A percentile compares a stretch with the other conserved stretches of the same genome.
phyloP scores from a whole-genome alignment of 2,329 filamentous ascomycete genomes.

The Monosporascus sp. region DNA sequence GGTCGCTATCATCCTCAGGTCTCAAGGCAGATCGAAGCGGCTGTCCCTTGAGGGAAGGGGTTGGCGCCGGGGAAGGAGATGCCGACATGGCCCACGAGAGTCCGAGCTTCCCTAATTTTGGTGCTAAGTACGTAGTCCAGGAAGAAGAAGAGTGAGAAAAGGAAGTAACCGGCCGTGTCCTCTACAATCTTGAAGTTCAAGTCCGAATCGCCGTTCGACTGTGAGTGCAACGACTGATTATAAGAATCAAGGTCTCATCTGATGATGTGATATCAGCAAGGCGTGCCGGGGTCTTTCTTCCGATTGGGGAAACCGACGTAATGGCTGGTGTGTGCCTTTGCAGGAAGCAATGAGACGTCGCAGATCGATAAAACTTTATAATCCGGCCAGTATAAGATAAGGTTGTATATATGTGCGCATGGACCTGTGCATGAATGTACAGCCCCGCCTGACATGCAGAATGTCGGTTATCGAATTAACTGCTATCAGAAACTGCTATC shows the following conservation, averaged over 20 bases:
- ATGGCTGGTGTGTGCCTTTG: not conserved
- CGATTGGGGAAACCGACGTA: not conserved
- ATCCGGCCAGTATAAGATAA: not conserved
- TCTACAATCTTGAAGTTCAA: not conserved
- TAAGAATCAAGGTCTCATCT: not conserved
- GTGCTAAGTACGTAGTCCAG: no score
- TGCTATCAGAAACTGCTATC: no score
- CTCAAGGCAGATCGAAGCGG: slow-evolving; percentile 26
- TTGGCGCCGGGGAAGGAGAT: slow-evolving; percentile 13
- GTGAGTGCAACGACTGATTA: not conserved
- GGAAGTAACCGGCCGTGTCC: not conserved
- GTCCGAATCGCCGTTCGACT: not conserved
- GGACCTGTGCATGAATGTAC: not conserved
- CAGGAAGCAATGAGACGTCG: not conserved
- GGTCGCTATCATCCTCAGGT: slow-evolving; percentile 25
- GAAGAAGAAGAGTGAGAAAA: slow-evolving; percentile 3
- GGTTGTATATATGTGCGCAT: not conserved
- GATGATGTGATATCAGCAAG: not conserved
- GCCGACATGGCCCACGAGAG: slow-evolving; percentile 13
- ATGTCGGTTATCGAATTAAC: no score
- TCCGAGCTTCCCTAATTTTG: no score
- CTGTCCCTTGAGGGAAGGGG: slow-evolving; percentile 13
- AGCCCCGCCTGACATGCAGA: no score
- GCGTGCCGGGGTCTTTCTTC: not conserved
- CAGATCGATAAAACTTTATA: not conserved